Evolutionary conservation across 495 filamentous ascomycete species (phyloP).

Genomic region (Darksidea phi): DNA sequence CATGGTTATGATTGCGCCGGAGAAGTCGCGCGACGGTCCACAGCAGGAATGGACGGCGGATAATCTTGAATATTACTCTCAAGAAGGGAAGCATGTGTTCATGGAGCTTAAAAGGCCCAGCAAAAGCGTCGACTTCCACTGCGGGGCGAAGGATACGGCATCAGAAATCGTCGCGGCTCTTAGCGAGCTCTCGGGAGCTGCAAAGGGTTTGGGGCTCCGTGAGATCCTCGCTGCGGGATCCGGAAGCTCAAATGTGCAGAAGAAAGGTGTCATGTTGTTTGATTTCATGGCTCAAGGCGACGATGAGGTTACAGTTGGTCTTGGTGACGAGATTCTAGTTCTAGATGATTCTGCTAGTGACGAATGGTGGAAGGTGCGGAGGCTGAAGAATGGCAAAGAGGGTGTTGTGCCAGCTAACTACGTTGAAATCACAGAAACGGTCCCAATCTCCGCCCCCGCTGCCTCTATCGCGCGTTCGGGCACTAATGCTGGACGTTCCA

Average conservation of each 20-base stretch:
- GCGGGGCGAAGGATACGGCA: slow-evolving; percentile 94
- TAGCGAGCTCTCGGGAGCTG: slow-evolving; percentile 83
- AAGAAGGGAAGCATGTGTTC: slow-evolving; percentile 98
- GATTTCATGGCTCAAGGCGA: slow-evolving; percentile 96
- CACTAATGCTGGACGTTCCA: slow-evolving; percentile 66
- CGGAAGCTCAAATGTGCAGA: slow-evolving; percentile 63
- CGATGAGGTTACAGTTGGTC: slow-evolving; percentile 89
- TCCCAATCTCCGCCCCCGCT: slow-evolving; percentile 39
- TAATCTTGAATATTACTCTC: slow-evolving; percentile 89
- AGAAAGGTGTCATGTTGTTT: slow-evolving; percentile 80
- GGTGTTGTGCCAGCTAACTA: slow-evolving; percentile 99
- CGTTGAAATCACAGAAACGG: slow-evolving; percentile 74
- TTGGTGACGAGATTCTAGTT: slow-evolving; percentile 87
- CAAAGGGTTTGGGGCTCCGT: slow-evolving; percentile 75
- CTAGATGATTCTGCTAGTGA: slow-evolving; percentile 88
- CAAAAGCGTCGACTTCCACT: slow-evolving; percentile 94
- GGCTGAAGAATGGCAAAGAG: slow-evolving; percentile 84
- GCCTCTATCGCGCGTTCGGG: slow-evolving; percentile 50
- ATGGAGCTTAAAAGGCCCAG: slow-evolving; percentile 86
- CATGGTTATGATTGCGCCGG: slow-evolving; percentile 86
- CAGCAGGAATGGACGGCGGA: slow-evolving; percentile 92
- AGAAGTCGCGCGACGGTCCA: slow-evolving; percentile 72
- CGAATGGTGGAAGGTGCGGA: slow-evolving; percentile 96
- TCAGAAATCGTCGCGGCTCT: slow-evolving; percentile 86
- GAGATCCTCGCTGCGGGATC: slow-evolving; percentile 82